Evolutionary conservation across 2,329 filamentous ascomycete species (phyloP).

Genomic region (Westerdykella sp.): DNA sequence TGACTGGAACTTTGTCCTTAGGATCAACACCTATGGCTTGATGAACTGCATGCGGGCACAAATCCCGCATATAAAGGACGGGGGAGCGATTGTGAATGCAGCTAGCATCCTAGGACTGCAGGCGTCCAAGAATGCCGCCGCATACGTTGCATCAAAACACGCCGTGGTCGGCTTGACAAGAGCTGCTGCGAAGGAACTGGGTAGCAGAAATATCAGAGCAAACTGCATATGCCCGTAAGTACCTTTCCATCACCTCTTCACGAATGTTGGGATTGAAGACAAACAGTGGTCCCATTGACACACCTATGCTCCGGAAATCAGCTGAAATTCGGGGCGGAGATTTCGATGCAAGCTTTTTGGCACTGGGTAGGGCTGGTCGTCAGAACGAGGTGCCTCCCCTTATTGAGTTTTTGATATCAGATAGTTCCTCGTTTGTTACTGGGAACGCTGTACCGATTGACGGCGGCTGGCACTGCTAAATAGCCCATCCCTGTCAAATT

Average conservation of each 20-base stretch:
- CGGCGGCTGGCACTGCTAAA: too few relatives aligned
- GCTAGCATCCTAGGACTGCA: constrained; percentile 9
- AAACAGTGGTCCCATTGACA: constrained; percentile 7
- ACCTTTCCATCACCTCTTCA: neutral
- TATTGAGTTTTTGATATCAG: too few relatives aligned
- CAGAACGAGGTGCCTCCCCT: too few relatives aligned
- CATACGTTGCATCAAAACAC: constrained; percentile 44
- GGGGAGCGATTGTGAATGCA: constrained; percentile 11
- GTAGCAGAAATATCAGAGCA: constrained; percentile 41
- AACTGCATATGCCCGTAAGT: constrained; percentile 44
- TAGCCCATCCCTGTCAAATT: too few relatives aligned
- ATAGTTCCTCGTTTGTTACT: too few relatives aligned
- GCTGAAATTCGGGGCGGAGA: too few relatives aligned
- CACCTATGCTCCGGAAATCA: constrained; percentile 8
- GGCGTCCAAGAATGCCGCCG: constrained; percentile 13
- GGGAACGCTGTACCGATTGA: too few relatives aligned
- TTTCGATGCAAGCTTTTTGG: too few relatives aligned
- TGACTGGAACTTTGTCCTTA: constrained; percentile 7
- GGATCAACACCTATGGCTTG: constrained; percentile 7
- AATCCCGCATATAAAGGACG: constrained; percentile 14
- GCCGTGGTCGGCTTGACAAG: constrained; percentile 43
- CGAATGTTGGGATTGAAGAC: neutral
- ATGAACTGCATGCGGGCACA: constrained; percentile 10
- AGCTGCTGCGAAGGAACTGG: constrained; percentile 45
- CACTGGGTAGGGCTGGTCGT: too few relatives aligned